These are phyloP conservation scores for Carpinus fangiana DNA, from an alignment of 306 rosid species.

Conservation along the genomic window DNA sequence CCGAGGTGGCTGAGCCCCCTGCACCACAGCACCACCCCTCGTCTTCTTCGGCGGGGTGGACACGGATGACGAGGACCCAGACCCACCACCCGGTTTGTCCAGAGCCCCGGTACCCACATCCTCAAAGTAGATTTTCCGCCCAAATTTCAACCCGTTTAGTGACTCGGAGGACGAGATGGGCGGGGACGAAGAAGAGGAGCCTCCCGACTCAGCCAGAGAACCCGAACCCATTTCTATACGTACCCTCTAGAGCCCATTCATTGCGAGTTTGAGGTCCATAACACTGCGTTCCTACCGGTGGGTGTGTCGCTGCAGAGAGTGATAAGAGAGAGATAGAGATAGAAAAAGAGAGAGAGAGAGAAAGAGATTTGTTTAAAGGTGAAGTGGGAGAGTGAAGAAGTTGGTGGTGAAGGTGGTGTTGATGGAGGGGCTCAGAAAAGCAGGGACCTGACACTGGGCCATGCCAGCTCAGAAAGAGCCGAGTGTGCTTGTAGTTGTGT, in stretches of 20 bases:
- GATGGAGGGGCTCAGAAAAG: constrained; percentile 38
- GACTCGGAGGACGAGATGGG: constrained; percentile 60
- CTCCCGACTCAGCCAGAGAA: constrained; percentile 49
- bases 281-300: background rate
- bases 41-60: constrained; percentile 48
- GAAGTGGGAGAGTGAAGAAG: constrained; percentile 26
- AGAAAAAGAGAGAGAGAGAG: constrained; percentile 8
- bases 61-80: constrained; percentile 30
- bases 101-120: constrained; percentile 48
- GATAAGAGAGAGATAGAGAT: background rate
- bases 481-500: background rate
- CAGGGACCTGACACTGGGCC: constrained; percentile 67
- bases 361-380: background rate
- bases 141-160: constrained; percentile 72
- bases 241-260: constrained; percentile 43
- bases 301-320: background rate
- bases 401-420: constrained; percentile 22
- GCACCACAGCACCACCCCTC: constrained; percentile 42
- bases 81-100: constrained; percentile 37
- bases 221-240: constrained; percentile 53
- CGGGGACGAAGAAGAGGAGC: constrained; percentile 49
- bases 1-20: constrained; percentile 64
- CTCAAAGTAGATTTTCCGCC: constrained; percentile 76
- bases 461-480: constrained; percentile 49
- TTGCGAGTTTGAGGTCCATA: constrained; percentile 15